Evolutionary conservation across 1,284 basidiomycete genomes (phyloP).

Genomic region (Acaromyces ingoldii): DNA sequence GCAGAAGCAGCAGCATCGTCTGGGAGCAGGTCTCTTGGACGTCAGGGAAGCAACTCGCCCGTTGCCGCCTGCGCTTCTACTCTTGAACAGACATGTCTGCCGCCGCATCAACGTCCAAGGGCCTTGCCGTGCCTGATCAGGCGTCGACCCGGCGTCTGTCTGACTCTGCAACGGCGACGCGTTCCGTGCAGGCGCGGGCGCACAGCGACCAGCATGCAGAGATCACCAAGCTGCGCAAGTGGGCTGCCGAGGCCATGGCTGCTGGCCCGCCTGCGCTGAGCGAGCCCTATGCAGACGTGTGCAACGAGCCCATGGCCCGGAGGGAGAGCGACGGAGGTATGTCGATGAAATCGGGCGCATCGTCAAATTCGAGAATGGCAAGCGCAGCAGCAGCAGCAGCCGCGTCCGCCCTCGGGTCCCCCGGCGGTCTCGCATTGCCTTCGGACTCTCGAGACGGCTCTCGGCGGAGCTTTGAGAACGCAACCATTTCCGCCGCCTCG

Average conservation of each 20-base stretch:
- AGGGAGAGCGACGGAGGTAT: neutral
- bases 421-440: no score
- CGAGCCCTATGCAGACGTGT: neutral
- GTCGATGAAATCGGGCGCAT: no score
- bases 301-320: neutral
- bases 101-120: neutral
- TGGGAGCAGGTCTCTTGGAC: no score
- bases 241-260: constrained; percentile 1
- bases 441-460: no score
- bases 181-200: neutral
- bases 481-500: neutral
- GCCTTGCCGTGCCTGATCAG: neutral
- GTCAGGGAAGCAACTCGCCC: no score
- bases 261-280: neutral
- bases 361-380: no score
- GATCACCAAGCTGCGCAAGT: neutral
- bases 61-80: neutral
- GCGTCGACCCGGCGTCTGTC: neutral
- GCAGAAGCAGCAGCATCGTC: no score
- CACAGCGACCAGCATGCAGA: no score
- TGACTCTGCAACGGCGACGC: neutral
- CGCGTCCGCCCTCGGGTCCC: no score
- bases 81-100: neutral
- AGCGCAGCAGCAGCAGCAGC: no score
- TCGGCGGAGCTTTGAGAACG: no score